A percentile compares a stretch with the other conserved stretches of the same genome.
Conservation (phyloP, 345 rosid species). For the Populus ilicifolia region DNA sequence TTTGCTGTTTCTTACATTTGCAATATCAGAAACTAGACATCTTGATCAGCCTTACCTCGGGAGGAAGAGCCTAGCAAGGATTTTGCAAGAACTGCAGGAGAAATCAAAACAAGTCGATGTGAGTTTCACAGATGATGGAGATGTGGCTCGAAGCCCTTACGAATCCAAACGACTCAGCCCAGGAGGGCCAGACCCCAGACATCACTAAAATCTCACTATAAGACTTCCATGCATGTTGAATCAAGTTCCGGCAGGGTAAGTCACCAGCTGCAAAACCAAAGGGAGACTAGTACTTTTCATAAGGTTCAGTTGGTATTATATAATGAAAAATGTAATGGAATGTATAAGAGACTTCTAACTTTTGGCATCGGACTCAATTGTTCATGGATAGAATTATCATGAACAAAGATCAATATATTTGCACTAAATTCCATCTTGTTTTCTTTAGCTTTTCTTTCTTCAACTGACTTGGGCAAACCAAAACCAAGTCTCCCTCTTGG, state of each 20-base stretch:
- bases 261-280: background rate
- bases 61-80: background rate
- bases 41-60: slow-evolving; percentile 6
- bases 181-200: slow-evolving; percentile 43
- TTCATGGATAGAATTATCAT: background rate
- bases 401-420: background rate
- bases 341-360: background rate
- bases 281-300: background rate
- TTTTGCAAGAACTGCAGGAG: slow-evolving; percentile 16
- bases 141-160: background rate
- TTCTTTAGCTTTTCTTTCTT: background rate
- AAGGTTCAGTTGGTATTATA: background rate
- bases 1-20: slow-evolving; percentile 15
- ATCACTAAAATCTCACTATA: slow-evolving; percentile 18
- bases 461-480: background rate
- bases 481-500: too few relatives aligned
- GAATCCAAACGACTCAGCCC: slow-evolving; percentile 31
- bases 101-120: slow-evolving; percentile 3
- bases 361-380: background rate
- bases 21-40: slow-evolving; percentile 13
- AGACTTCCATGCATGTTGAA: background rate
- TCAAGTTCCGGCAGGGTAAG: background rate
- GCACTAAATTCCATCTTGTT: background rate
- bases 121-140: background rate
- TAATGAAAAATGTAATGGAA: background rate